phyloP scores from a whole-genome alignment of 257 asterid species.

The Ballota nigra region DNA sequence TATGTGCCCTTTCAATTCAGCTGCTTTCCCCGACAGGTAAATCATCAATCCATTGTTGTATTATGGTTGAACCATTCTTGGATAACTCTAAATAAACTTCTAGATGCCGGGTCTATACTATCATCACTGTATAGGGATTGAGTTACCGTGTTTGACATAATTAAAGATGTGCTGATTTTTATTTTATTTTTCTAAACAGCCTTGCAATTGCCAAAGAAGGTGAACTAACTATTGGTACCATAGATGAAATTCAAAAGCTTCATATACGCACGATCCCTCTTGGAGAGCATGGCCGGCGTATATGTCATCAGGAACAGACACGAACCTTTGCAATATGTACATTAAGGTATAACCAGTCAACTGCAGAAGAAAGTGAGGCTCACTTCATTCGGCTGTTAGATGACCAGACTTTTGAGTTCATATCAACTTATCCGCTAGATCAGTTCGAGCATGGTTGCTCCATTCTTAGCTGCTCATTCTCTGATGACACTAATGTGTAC shows the following conservation, averaged over 20 bases:
- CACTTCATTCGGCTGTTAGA: conserved; percentile 88
- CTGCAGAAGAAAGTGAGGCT: conserved; percentile 69
- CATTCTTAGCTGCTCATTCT: conserved; percentile 91
- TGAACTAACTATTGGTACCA: conserved; percentile 92
- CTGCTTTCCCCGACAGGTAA: conserved; percentile 98
- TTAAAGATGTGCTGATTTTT: conserved; percentile 10
- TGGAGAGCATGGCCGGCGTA: conserved; percentile 97
- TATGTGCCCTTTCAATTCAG: conserved; percentile 98
- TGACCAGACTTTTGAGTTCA: conserved; percentile 93
- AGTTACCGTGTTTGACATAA: not conserved
- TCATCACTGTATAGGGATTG: not conserved
- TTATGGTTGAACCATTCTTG: conserved; percentile 11
- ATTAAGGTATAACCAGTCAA: conserved; percentile 70
- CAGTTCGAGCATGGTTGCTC: conserved; percentile 90
- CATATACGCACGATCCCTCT: conserved; percentile 94
- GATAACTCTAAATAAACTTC: not conserved
- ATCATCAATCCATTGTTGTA: conserved; percentile 16
- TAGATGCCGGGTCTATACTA: conserved; percentile 5
- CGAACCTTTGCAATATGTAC: conserved; percentile 87
- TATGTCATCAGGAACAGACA: conserved; percentile 98
- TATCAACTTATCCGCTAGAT: conserved; percentile 79
- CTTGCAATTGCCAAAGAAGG: conserved; percentile 98
- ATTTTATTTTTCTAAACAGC: conserved; percentile 47
- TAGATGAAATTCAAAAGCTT: conserved; percentile 98
- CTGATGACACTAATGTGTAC: conserved; percentile 82